Evolutionary conservation across 2,329 filamentous ascomycete genomes (phyloP).

Genomic region (Aspergillus floridensis): DNA sequence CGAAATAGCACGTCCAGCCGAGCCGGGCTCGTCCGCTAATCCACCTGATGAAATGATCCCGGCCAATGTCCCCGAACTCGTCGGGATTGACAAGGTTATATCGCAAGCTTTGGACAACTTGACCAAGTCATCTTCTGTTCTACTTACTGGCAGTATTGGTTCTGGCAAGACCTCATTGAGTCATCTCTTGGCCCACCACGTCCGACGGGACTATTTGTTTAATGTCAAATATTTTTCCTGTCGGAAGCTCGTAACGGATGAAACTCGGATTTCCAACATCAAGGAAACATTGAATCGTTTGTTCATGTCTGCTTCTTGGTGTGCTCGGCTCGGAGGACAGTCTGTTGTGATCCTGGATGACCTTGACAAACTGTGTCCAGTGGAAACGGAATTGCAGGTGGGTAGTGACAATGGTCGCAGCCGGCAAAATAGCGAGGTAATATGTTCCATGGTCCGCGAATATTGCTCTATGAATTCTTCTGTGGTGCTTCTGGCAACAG

Average conservation of each 20-base stretch:
- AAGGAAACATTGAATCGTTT: conserved; percentile 81
- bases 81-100: conserved; percentile 79
- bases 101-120: conserved; percentile 72
- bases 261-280: conserved; percentile 83
- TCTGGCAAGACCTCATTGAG: conserved; percentile 84
- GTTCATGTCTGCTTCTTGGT: conserved; percentile 90
- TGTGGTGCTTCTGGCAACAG: conserved; percentile 84
- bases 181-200: conserved; percentile 68
- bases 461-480: conserved; percentile 77
- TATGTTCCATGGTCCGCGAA: conserved; percentile 78
- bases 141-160: conserved; percentile 84
- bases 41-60: conserved; percentile 58
- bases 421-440: conserved; percentile 83
- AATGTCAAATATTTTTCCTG: conserved; percentile 85
- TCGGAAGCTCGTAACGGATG: conserved; percentile 82
- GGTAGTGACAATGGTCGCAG: conserved; percentile 91
- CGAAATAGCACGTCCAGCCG: conserved; percentile 65
- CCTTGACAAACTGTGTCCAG: conserved; percentile 85
- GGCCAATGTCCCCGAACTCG: conserved; percentile 59
- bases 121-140: conserved; percentile 79
- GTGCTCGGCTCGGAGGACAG: conserved; percentile 77
- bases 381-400: conserved; percentile 90
- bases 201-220: conserved; percentile 72
- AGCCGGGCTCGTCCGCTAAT: conserved; percentile 36
- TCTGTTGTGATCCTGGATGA: conserved; percentile 88